These are phyloP conservation scores for Prunus yedoensis DNA, from an alignment of 331 rosid species.

Conservation along the genomic window DNA sequence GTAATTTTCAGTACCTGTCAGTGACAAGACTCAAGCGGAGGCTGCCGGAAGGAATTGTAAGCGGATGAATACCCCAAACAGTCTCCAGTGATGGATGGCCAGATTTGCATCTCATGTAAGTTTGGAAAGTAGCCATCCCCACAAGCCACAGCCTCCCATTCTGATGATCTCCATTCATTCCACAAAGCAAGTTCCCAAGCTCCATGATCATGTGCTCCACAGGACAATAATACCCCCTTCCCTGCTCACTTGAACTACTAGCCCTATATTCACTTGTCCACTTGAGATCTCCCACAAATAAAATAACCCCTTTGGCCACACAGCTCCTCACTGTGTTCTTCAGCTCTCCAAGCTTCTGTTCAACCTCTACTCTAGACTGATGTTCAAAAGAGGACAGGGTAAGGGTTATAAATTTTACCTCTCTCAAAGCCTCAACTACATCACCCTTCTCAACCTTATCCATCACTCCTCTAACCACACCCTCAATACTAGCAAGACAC, in stretches of 20 bases:
- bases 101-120: conserved; percentile 76
- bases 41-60: conserved; percentile 71
- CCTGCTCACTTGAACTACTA: conserved; percentile 30
- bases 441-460: conserved; percentile 63
- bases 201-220: conserved; percentile 80
- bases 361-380: conserved; percentile 65
- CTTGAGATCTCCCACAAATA: conserved; percentile 86
- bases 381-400: conserved; percentile 47
- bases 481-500: conserved; percentile 53
- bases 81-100: conserved; percentile 68
- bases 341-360: conserved; percentile 65
- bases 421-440: conserved; percentile 56
- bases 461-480: conserved; percentile 63
- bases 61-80: conserved; percentile 80
- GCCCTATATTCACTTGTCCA: conserved; percentile 58
- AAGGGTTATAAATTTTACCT: conserved; percentile 55
- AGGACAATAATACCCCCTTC: conserved; percentile 56
- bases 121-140: conserved; percentile 83
- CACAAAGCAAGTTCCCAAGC: conserved; percentile 73
- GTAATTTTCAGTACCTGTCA: conserved; percentile 50
- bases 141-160: conserved; percentile 64
- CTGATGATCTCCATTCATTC: conserved; percentile 32
- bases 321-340: conserved; percentile 32
- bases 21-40: conserved; percentile 71
- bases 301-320: conserved; percentile 56